These are phyloP conservation scores for Avicennia marina DNA, from an alignment of 257 asterid genomes.

Conservation along the genomic window DNA sequence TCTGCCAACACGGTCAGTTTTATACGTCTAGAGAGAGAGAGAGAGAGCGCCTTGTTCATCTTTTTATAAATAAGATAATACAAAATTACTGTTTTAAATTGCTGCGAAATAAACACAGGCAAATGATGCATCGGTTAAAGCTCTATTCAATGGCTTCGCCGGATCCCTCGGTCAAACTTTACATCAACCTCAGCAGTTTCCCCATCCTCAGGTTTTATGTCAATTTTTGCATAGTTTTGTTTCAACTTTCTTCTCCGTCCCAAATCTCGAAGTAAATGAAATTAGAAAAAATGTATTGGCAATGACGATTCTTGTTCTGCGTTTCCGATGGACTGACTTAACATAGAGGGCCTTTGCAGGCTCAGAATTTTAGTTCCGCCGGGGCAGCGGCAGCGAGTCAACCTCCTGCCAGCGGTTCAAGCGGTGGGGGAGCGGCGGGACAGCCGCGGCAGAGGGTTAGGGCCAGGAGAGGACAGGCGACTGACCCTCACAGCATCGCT, in stretches of 20 bases:
- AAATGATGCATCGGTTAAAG: conserved; percentile 60
- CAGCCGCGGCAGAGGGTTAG: conserved; percentile 91
- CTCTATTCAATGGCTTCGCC: conserved; percentile 63
- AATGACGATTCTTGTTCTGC: no score
- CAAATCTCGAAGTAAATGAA: neutral
- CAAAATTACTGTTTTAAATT: conserved; percentile 1
- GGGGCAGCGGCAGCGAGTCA: conserved; percentile 36
- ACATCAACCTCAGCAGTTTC: conserved; percentile 56
- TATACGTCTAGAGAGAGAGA: neutral
- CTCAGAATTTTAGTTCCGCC: conserved; percentile 39
- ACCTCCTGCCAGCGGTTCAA: conserved; percentile 56
- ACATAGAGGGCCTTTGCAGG: conserved; percentile 28
- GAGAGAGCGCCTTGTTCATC: neutral
- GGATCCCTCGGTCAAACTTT: conserved; percentile 74
- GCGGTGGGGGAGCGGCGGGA: conserved; percentile 49
- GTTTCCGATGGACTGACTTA: no score
- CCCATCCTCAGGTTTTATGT: conserved; percentile 47
- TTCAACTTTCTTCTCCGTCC: neutral
- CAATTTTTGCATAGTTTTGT: neutral
- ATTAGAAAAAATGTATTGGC: no score
- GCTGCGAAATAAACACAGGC: conserved; percentile 33
- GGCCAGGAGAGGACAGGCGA: conserved; percentile 98
- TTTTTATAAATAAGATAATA: neutral
- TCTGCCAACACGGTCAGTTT: conserved; percentile 44
- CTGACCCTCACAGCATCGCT: conserved; percentile 98